Evolutionary conservation across 139 green algal species (phyloP).

Genomic region (Tetraselmis chui): DNA sequence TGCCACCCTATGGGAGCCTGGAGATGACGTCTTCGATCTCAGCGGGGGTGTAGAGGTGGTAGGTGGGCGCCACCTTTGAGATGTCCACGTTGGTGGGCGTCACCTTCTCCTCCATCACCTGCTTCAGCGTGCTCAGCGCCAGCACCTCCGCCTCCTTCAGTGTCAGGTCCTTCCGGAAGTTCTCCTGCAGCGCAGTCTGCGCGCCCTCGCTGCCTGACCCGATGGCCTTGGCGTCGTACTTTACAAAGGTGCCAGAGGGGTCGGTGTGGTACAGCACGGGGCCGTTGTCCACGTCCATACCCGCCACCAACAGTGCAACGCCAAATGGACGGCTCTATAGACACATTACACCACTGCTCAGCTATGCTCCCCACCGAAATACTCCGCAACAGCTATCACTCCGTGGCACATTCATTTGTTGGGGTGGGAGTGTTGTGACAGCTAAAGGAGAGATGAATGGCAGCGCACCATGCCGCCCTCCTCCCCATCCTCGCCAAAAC

Average conservation of each 20-base stretch:
- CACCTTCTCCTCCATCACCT: conserved; percentile 99
- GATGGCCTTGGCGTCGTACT: conserved; percentile 91
- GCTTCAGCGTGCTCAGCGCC: conserved; percentile 90
- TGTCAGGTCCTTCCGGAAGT: conserved; percentile 77
- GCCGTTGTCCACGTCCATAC: conserved; percentile 74
- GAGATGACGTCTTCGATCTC: conserved; percentile 90
- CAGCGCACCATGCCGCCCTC: conserved; percentile 68
- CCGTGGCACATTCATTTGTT: too few species aligned
- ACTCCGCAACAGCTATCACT: too few species aligned
- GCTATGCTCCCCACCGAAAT: too few species aligned
- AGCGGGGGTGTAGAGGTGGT: conserved; percentile 78
- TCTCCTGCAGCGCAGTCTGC: conserved; percentile 78
- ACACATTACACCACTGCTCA: too few species aligned
- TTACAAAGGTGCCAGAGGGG: conserved; percentile 87
- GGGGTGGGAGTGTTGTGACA: not conserved
- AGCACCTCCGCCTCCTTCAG: conserved; percentile 92
- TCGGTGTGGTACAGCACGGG: conserved; percentile 92
- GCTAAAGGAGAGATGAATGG: too few species aligned
- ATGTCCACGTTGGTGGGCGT: conserved; percentile 97
- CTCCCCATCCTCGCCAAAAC: conserved; percentile 92
- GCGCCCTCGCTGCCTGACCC: conserved; percentile 88
- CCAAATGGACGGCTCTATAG: conserved; percentile 97
- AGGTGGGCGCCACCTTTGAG: conserved; percentile 76
- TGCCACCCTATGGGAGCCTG: conserved; percentile 30
- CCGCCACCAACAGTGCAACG: conserved; percentile 92